Conservation (phyloP, 306 rosid species). For the Delonix regia region DNA sequence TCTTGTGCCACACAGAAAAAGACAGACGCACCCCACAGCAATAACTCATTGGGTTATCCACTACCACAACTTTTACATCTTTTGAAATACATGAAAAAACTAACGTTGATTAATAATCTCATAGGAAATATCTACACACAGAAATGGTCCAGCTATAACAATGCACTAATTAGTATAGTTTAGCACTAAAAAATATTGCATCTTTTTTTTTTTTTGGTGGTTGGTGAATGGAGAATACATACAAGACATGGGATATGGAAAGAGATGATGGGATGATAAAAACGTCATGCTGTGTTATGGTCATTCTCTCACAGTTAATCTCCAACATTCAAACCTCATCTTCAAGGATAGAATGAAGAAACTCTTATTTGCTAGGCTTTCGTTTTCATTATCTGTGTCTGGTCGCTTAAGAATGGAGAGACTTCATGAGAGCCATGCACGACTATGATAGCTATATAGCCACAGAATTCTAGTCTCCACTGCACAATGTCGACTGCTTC, state of each 20-base stretch:
- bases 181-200: neutral
- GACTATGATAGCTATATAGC: constrained; percentile 38
- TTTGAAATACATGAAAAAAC: constrained; percentile 28
- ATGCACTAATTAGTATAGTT: neutral
- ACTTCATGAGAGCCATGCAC: neutral
- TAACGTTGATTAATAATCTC: constrained; percentile 39
- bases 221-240: neutral
- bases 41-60: constrained; percentile 37
- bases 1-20: constrained; percentile 27
- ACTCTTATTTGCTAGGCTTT: constrained; percentile 60
- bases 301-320: constrained; percentile 45
- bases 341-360: constrained; percentile 66
- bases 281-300: neutral
- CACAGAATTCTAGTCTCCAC: neutral
- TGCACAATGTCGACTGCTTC: constrained; percentile 83
- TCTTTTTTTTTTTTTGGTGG: neutral
- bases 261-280: constrained; percentile 1
- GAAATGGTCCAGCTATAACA: constrained; percentile 17
- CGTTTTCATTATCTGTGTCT: constrained; percentile 66
- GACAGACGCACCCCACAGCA: constrained; percentile 37
- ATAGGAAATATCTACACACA: constrained; percentile 42
- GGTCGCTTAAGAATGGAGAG: neutral
- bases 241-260: constrained; percentile 22
- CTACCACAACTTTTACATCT: constrained; percentile 37
- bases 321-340: constrained; percentile 82